Evolutionary conservation across 2,329 filamentous ascomycete genomes (phyloP).

Genomic region (Hypoxylon sp.): DNA sequence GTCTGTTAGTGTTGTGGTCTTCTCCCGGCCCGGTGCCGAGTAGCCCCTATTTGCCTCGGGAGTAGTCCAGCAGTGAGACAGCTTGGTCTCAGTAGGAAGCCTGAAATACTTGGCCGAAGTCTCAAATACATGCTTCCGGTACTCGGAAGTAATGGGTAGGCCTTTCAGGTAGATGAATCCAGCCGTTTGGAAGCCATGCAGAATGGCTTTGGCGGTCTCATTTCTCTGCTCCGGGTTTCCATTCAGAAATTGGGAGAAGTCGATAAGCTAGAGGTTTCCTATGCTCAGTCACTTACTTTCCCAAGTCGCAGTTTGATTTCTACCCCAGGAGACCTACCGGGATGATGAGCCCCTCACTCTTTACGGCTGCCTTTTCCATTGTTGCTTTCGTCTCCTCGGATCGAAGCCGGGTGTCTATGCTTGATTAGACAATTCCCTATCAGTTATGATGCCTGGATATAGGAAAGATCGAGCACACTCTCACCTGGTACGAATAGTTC

Average conservation of each 20-base stretch:
- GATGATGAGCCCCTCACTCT: constrained; percentile 68
- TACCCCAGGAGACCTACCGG: constrained; percentile 60
- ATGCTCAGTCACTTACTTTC: constrained; percentile 28
- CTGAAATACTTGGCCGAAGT: constrained; percentile 80
- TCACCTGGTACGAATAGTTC: constrained; percentile 1
- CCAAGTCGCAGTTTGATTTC: not conserved
- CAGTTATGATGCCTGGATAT: not conserved
- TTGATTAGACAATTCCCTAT: not conserved
- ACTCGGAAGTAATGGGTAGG: constrained; percentile 76
- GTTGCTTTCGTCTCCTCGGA: constrained; percentile 23
- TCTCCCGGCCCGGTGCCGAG: constrained; percentile 78
- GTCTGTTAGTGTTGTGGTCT: constrained; percentile 73
- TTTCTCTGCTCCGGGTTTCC: constrained; percentile 73
- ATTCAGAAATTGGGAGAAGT: constrained; percentile 81
- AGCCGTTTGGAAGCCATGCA: constrained; percentile 84
- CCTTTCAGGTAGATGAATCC: constrained; percentile 93
- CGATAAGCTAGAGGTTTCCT: constrained; percentile 72
- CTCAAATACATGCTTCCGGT: constrained; percentile 74
- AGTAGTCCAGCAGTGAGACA: constrained; percentile 78
- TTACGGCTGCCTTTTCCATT: constrained; percentile 63
- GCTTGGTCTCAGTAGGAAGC: constrained; percentile 74
- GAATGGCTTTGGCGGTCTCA: constrained; percentile 78
- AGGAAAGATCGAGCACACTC: not conserved
- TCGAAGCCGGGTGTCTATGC: not conserved
- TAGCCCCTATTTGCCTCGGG: constrained; percentile 82